Evolutionary conservation across 1,139 yeast species (phyloP).

Genomic region (Protomyces inouyei): DNA sequence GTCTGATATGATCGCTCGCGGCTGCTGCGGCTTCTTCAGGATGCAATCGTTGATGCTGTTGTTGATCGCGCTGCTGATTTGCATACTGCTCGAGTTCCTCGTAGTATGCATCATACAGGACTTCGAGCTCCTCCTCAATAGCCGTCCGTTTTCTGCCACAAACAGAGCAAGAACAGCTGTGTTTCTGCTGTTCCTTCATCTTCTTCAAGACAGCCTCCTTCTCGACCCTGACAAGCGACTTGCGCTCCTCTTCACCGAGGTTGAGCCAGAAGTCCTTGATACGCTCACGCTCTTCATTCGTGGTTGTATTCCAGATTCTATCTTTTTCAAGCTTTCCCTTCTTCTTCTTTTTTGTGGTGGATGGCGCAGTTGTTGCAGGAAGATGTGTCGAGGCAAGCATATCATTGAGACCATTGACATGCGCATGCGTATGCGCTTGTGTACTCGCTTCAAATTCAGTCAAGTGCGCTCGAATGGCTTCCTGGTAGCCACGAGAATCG

Average conservation of each 20-base stretch:
- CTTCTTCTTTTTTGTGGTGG: constrained; percentile 38
- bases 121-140: constrained; percentile 74
- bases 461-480: constrained; percentile 22
- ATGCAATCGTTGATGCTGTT: constrained; percentile 26
- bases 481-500: constrained; percentile 16
- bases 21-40: background rate
- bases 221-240: constrained; percentile 60
- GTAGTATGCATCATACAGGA: constrained; percentile 57
- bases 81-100: constrained; percentile 41
- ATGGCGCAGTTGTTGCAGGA: background rate
- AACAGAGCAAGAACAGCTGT: constrained; percentile 64
- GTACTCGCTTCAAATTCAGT: constrained; percentile 13
- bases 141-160: constrained; percentile 72
- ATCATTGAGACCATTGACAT: background rate
- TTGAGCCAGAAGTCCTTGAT: constrained; percentile 67
- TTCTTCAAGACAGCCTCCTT: constrained; percentile 64
- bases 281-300: constrained; percentile 56
- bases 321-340: constrained; percentile 41
- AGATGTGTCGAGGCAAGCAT: background rate
- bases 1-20: constrained; percentile 9
- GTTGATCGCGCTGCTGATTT: constrained; percentile 33
- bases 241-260: constrained; percentile 56
- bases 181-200: constrained; percentile 55
- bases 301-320: constrained; percentile 56
- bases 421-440: background rate